Base-by-base conservation (phyloP, 768 basidiomycete species). In the Clathrus columnatus region DNA sequence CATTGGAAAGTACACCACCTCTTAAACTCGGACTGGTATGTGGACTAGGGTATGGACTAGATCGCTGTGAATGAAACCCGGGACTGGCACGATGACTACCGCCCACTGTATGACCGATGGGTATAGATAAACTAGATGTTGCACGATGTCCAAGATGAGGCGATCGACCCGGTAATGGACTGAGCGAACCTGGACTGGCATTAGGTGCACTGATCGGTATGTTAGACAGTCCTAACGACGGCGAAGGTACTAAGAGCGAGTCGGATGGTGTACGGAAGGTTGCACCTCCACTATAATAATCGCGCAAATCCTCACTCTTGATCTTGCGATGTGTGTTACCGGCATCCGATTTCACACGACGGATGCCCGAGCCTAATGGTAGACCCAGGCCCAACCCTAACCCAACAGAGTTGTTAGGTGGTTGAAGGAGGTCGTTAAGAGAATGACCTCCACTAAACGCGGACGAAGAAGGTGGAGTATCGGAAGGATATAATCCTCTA, bases 51-150 rank as follows among this genome's bases (percentile, higher is more conserved):
- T 57, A 58, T 41, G 55, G 58, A 28, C 48, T 50, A 18, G 58
- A 21, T 17, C 59, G 63, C 63, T 48, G 42, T 64, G 67, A 28
- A 16, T n/a, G 8, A 29, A 23, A 47, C 21, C 41, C 43, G 24
- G 43, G 53, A 43, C 51, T 53, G 59, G 74, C 72, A 41, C 78
- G 67, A 66, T 64, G 77, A 51, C 75, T 75, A 36, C 66, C 68
- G 50, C 65, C 65, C 59, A 57, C 77, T 69, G 65, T 75, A 74
- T 10, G 75, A 74, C 51, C 70, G 69, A 36, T 76, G 72, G 48
- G 72, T 65, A 10, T 66, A 68, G 14, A 72, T 67, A 21, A 70
- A 70, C 28, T 63, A 70, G 28, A 67, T 0, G 0, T 63, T 1
- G 5, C 64, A 14, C 36, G 18, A n/a, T 23, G 36, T 44, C 20